Percentiles rank a stretch among this genome's conserved stretches.
These are phyloP conservation scores for Eucalyptus marginata DNA, from an alignment of 345 rosid genomes.

Conservation along the genomic window DNA sequence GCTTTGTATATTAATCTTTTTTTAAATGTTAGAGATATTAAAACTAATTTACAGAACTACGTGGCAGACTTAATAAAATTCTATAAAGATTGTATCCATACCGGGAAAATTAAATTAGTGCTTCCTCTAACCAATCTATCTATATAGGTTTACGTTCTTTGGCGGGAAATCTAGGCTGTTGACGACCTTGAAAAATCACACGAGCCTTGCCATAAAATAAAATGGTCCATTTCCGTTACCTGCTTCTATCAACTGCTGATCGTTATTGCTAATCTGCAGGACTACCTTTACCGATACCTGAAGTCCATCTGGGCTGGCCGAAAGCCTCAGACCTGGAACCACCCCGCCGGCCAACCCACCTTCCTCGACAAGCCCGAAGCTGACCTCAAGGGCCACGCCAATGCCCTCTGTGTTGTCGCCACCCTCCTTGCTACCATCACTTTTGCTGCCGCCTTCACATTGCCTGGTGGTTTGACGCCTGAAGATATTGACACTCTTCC, in stretches of 20 bases:
- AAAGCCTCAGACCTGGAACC: neutral
- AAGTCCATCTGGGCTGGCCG: neutral
- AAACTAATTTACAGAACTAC: neutral
- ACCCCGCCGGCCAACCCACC: neutral
- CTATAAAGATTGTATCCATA: neutral
- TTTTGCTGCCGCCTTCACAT: neutral
- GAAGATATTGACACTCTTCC: neutral
- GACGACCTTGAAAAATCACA: neutral
- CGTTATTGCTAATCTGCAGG: neutral
- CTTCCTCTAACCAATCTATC: neutral
- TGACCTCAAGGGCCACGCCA: neutral
- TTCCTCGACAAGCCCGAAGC: neutral
- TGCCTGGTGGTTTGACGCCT: neutral
- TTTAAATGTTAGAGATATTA: no score
- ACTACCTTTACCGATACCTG: neutral
- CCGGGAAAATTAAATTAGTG: neutral
- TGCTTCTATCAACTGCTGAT: neutral
- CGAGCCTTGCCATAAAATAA: neutral
- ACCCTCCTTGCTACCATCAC: neutral
- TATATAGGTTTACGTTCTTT: no score
- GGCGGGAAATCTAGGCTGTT: neutral
- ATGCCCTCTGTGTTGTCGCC: neutral
- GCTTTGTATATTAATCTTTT: no score
- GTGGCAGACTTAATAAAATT: neutral
- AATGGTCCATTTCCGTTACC: neutral